Evolutionary conservation across 2,329 filamentous ascomycete species (phyloP), one percentile per base, ranked within the genome.

Genomic region (Huntiella bhutanensis): DNA sequence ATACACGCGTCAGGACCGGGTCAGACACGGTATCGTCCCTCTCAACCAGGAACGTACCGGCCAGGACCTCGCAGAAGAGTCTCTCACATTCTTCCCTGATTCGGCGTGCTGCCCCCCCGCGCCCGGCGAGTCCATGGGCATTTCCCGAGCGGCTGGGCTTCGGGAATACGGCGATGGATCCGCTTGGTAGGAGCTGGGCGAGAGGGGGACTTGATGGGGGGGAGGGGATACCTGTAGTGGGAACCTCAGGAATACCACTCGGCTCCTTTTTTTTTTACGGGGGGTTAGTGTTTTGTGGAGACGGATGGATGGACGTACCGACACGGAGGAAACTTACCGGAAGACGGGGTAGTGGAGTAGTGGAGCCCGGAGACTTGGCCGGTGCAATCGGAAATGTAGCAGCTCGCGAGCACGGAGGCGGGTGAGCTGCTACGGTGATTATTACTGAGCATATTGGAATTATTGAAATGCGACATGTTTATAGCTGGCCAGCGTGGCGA

Each of bases 11-110:
- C 74, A 81, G 80, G 76, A 81, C 75, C 76, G 83, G 88, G 80
- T 76, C 80, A 76, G 77, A 72, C 70, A 68, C 67, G 63, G 66
- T 73, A 71, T 68, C 64, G 67, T 77, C 78, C 82, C 80, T 78
- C 85, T 92, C 86, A 93, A 84, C 87, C 73, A 81, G 82, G 77
- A 95, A 94, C 71, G 83, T 81, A 70, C 79, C 70, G 69, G 76
- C 82, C 78, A 94, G 83, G 74, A 79, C 80, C 80, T 88, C 85
- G 70, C 87, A 94, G 77, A 94, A 93, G 80, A 94, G 88, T 74
- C 87, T 95, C 86, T 94, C 87, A 94, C 87, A 93, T 84, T 94
- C 86, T 86, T 82, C 86, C 83, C 82, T 86, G 74, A 94, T 93
- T 70, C 80, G 79, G 68, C 83, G 77, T 82, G 84, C 78, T 80